These are phyloP conservation scores for Lecanicillium sp. DNA, from an alignment of 2,329 filamentous ascomycete species.

Conservation along the genomic window DNA sequence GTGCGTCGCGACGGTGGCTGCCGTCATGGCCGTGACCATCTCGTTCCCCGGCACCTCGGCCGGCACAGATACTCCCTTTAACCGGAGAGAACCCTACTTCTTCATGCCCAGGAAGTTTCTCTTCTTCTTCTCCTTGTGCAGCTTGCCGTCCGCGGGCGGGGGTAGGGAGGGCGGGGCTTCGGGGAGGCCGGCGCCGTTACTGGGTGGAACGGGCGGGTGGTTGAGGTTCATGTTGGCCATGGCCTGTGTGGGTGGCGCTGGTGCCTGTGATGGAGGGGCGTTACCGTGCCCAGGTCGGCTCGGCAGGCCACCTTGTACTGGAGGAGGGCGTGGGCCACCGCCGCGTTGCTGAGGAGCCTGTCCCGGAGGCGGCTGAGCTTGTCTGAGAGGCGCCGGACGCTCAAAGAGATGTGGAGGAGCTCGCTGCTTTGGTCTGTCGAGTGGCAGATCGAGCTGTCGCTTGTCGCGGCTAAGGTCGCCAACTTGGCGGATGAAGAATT, in stretches of 20 bases:
- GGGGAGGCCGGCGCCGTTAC: constrained; percentile 21
- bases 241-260: constrained; percentile 45
- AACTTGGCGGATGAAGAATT: constrained; percentile 76
- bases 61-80: neutral
- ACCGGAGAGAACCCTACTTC: constrained; percentile 39
- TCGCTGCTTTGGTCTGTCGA: constrained; percentile 71
- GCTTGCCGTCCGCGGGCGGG: constrained; percentile 32
- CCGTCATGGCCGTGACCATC: neutral
- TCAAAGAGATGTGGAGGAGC: constrained; percentile 85
- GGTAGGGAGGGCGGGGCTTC: constrained; percentile 18
- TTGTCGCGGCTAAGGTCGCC: constrained; percentile 72
- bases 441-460: constrained; percentile 70
- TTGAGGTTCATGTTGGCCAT: constrained; percentile 51
- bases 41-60: neutral
- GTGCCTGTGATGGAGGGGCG: constrained; percentile 19
- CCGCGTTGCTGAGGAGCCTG: constrained; percentile 16
- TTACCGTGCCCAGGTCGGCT: constrained; percentile 24
- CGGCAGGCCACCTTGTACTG: constrained; percentile 28
- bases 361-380: constrained; percentile 24
- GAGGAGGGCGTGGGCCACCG: constrained; percentile 21
- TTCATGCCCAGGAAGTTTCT: constrained; percentile 53
- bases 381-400: constrained; percentile 50
- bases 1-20: neutral
- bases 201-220: constrained; percentile 8
- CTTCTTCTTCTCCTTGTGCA: constrained; percentile 57